These are phyloP conservation scores for Albophoma yamanashiensis DNA, from an alignment of 2,329 filamentous ascomycete genomes.

Conservation along the genomic window DNA sequence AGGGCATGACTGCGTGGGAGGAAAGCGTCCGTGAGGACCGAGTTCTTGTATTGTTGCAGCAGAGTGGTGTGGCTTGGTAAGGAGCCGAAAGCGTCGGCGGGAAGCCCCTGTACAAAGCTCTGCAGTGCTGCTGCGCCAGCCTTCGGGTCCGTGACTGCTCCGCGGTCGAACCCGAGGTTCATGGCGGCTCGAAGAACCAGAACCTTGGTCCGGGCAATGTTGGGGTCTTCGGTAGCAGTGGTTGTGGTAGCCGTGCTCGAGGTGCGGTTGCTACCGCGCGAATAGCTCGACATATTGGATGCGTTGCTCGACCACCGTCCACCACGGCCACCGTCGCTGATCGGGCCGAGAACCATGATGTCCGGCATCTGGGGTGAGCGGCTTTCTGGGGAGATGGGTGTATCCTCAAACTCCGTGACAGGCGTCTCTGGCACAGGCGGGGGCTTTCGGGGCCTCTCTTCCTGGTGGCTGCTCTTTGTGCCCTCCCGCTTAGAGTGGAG, in stretches of 20 bases:
- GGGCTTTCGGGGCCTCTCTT: slow-evolving; percentile 38
- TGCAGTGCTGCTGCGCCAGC: slow-evolving; percentile 48
- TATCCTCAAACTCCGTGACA: slow-evolving; percentile 91
- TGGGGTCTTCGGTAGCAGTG: slow-evolving; percentile 59
- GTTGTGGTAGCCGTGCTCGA: slow-evolving; percentile 65
- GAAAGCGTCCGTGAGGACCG: slow-evolving; percentile 61
- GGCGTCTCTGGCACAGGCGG: slow-evolving; percentile 70
- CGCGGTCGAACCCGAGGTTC: slow-evolving; percentile 68
- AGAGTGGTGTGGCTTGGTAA: slow-evolving; percentile 59
- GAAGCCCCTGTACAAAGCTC: slow-evolving; percentile 65
- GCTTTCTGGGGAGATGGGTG: slow-evolving; percentile 70
- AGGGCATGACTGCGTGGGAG: slow-evolving; percentile 29
- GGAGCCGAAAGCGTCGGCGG: slow-evolving; percentile 68
- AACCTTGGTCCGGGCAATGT: slow-evolving; percentile 66
- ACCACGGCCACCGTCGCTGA: slow-evolving; percentile 44
- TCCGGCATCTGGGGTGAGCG: slow-evolving; percentile 68
- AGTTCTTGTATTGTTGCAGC: slow-evolving; percentile 68
- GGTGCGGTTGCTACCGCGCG: slow-evolving; percentile 54
- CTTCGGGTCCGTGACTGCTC: slow-evolving; percentile 32
- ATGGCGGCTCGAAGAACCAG: slow-evolving; percentile 78
- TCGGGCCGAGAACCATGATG: slow-evolving; percentile 74
- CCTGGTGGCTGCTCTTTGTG: slow-evolving; percentile 31
- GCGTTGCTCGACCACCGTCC: slow-evolving; percentile 75
- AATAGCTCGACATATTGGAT: slow-evolving; percentile 70
- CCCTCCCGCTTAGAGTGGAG: slow-evolving; percentile 42